Percentiles rank a stretch among this genome's conserved stretches.
These are phyloP conservation scores for Solanum hybrid DNA, from an alignment of 305 asterid species.

Conservation along the genomic window DNA sequence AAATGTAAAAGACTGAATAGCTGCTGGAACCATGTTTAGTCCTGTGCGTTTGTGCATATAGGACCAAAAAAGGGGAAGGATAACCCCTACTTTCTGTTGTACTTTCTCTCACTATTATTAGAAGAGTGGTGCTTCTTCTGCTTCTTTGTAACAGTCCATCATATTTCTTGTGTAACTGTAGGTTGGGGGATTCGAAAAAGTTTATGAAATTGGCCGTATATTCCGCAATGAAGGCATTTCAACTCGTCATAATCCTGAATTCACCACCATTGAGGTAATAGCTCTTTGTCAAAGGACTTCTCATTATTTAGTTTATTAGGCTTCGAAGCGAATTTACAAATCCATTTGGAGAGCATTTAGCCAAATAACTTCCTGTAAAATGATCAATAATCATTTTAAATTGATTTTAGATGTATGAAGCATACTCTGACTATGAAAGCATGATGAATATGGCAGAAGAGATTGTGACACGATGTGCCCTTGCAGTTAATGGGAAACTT, in stretches of 20 bases:
- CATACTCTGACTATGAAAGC: too few species aligned
- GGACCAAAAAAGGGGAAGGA: background rate
- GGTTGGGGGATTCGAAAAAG: conserved; percentile 99
- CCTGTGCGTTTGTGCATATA: background rate
- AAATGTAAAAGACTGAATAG: background rate
- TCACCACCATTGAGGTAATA: conserved; percentile 94
- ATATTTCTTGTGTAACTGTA: conserved; percentile 18
- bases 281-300: background rate
- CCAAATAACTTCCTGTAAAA: too few species aligned
- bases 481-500: too few species aligned
- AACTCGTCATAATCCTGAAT: conserved; percentile 99
- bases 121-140: background rate
- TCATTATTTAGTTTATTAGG: background rate
- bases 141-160: conserved; percentile 5
- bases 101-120: background rate
- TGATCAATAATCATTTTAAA: too few species aligned
- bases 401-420: too few species aligned
- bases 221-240: conserved; percentile 97
- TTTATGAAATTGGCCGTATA: conserved; percentile 91
- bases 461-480: too few species aligned
- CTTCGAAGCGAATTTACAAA: background rate
- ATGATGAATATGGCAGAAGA: too few species aligned
- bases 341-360: background rate
- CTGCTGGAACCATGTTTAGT: background rate
- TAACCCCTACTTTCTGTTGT: background rate